Conservation (phyloP, 495 filamentous ascomycete genomes). For the Aspergillus diversus region DNA sequence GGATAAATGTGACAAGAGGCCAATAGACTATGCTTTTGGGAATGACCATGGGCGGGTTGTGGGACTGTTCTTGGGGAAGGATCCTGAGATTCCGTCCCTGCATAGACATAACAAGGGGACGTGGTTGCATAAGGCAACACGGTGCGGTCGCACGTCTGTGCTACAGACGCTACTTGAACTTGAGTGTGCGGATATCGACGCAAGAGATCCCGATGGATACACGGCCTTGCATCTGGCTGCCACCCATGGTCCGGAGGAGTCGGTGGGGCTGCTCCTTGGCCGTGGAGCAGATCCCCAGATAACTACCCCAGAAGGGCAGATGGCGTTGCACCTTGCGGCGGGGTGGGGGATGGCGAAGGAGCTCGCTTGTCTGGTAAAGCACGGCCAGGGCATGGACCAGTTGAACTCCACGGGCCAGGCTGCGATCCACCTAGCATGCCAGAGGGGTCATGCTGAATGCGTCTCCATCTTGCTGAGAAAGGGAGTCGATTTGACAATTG, state of each 20-base stretch:
- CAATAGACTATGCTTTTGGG: not conserved
- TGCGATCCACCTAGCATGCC: not conserved
- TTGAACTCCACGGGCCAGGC: not conserved
- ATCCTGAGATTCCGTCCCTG: not conserved
- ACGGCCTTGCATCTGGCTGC: constrained; percentile 3
- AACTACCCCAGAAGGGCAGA: not conserved
- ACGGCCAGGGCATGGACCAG: not conserved
- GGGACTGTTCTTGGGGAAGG: not conserved
- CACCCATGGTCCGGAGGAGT: not conserved
- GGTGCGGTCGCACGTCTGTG: not conserved
- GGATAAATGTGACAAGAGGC: not conserved
- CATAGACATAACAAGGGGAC: not conserved
- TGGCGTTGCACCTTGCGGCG: constrained; percentile 2
- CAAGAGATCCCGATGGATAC: not conserved
- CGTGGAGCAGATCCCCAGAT: not conserved
- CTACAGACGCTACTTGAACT: not conserved
- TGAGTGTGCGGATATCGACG: not conserved
- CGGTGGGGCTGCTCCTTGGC: not conserved
- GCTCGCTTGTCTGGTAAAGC: not conserved
- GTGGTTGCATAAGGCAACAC: not conserved
- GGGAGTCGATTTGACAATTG: not conserved
- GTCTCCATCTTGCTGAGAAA: not conserved
- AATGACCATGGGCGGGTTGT: not conserved
- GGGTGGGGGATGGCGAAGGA: not conserved
- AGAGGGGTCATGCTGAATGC: not conserved